phyloP scores from a whole-genome alignment of 441 rosid genomes.

The Pelargonium australe region DNA sequence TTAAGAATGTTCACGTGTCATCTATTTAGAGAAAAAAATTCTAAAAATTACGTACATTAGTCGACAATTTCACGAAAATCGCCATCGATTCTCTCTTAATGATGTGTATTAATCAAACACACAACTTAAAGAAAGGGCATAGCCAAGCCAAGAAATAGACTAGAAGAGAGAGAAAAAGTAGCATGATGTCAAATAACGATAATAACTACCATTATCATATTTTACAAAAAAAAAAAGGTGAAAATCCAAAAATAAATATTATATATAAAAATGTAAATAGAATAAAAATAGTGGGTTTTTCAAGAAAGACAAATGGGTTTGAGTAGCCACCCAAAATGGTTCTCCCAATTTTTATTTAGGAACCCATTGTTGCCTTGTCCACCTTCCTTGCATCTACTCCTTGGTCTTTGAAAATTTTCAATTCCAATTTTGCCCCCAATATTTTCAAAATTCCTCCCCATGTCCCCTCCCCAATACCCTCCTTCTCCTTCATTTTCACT shows the following conservation, averaged over 20 bases:
- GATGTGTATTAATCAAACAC: not conserved
- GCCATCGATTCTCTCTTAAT: too few relatives aligned
- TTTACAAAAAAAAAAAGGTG: not conserved
- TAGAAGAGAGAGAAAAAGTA: not conserved
- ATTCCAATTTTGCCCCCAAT: conserved; percentile 37
- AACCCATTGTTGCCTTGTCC: conserved; percentile 34
- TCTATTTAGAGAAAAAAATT: too few relatives aligned
- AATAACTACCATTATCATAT: conserved; percentile 7
- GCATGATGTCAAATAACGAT: conserved; percentile 2
- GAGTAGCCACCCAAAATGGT: conserved; percentile 3
- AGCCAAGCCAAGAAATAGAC: not conserved
- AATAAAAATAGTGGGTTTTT: not conserved
- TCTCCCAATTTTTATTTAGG: conserved; percentile 18
- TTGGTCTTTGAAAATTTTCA: conserved; percentile 27
- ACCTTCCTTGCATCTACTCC: conserved; percentile 43
- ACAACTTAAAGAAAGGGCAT: not conserved
- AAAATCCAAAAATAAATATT: not conserved
- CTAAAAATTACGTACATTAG: too few relatives aligned
- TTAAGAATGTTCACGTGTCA: too few relatives aligned
- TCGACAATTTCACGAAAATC: too few relatives aligned
- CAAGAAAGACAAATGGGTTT: conserved; percentile 5
- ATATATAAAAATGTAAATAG: not conserved
- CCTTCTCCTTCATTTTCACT: conserved; percentile 8
- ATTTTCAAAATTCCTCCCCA: conserved; percentile 15
- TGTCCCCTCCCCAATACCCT: conserved; percentile 5